A percentile compares a stretch with the other conserved stretches of the same genome.
phyloP scores from a whole-genome alignment of 805 yeast genomes.

The Candida tammaniensis region DNA sequence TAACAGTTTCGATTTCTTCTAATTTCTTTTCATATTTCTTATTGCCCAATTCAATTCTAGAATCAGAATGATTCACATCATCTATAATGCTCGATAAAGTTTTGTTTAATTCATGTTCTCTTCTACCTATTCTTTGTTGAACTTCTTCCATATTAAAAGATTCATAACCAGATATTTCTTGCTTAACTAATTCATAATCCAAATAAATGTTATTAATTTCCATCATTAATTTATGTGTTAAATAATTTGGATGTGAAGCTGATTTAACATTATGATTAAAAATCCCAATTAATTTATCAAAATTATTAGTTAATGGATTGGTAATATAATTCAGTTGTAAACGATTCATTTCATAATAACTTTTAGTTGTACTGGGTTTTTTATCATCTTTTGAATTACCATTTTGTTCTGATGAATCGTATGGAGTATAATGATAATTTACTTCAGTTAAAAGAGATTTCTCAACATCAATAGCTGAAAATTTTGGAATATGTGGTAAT shows the following conservation, averaged over 20 bases:
- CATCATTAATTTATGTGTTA: conserved; percentile 64
- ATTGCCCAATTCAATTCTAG: conserved; percentile 32
- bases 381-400: conserved; percentile 15
- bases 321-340: conserved; percentile 64
- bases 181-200: conserved; percentile 39
- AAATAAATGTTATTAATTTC: conserved; percentile 49
- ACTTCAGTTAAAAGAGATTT: conserved; percentile 73
- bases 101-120: conserved; percentile 39
- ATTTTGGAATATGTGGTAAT: conserved; percentile 58
- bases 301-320: conserved; percentile 59
- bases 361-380: conserved; percentile 14
- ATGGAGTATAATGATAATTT: conserved; percentile 54
- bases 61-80: conserved; percentile 44
- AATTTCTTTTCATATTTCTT: conserved; percentile 27
- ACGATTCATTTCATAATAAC: conserved; percentile 60
- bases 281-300: conserved; percentile 49
- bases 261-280: conserved; percentile 30
- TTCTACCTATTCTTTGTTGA: conserved; percentile 38
- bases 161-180: conserved; percentile 36
- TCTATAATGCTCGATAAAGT: conserved; percentile 45
- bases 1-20: conserved; percentile 27
- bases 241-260: conserved; percentile 19
- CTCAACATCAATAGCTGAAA: conserved; percentile 74
- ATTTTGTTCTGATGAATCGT: conserved; percentile 39
- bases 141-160: conserved; percentile 39